A percentile compares a stretch with the other conserved stretches of the same genome.
phyloP scores from a whole-genome alignment of 768 basidiomycete genomes.

The Podaxis sp. region DNA sequence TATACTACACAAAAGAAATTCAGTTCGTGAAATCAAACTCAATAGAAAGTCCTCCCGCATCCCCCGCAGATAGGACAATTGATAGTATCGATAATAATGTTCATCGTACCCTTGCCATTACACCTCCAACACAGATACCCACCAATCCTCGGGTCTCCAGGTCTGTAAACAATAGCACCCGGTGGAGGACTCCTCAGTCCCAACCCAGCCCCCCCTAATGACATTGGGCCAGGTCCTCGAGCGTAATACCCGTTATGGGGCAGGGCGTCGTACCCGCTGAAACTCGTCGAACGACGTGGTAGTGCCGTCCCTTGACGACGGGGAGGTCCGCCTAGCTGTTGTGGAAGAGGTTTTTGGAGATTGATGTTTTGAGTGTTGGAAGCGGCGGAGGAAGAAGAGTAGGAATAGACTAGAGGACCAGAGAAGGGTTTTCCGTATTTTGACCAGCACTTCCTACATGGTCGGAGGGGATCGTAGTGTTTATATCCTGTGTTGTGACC shows the following conservation, averaged over 20 bases:
- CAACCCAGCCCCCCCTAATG: not conserved
- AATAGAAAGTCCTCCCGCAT: slow-evolving; percentile 50
- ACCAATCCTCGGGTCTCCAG: slow-evolving; percentile 71
- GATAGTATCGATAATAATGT: slow-evolving; percentile 48
- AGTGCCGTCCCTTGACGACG: slow-evolving; percentile 5
- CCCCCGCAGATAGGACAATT: slow-evolving; percentile 60
- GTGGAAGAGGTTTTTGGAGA: slow-evolving; percentile 8
- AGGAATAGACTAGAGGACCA: slow-evolving; percentile 56
- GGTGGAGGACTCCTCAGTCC: slow-evolving; percentile 15
- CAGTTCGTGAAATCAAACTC: not conserved
- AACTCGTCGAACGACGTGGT: slow-evolving; percentile 14
- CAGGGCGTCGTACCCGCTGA: slow-evolving; percentile 9
- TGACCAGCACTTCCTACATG: slow-evolving; percentile 74
- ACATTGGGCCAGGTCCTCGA: slow-evolving; percentile 8
- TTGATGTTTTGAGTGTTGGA: slow-evolving; percentile 10
- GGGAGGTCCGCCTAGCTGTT: not conserved
- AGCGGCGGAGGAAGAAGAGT: slow-evolving; percentile 15
- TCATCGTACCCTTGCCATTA: slow-evolving; percentile 49
- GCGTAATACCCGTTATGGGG: slow-evolving; percentile 10
- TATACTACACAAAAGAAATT: not conserved
- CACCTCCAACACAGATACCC: slow-evolving; percentile 65
- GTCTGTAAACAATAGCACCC: slow-evolving; percentile 41
- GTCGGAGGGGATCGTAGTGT: slow-evolving; percentile 56
- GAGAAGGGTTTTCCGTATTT: slow-evolving; percentile 59
- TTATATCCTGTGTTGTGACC: slow-evolving; percentile 78